Evolutionary conservation across 306 rosid species (phyloP).

Genomic region (Albizia julibrissin): DNA sequence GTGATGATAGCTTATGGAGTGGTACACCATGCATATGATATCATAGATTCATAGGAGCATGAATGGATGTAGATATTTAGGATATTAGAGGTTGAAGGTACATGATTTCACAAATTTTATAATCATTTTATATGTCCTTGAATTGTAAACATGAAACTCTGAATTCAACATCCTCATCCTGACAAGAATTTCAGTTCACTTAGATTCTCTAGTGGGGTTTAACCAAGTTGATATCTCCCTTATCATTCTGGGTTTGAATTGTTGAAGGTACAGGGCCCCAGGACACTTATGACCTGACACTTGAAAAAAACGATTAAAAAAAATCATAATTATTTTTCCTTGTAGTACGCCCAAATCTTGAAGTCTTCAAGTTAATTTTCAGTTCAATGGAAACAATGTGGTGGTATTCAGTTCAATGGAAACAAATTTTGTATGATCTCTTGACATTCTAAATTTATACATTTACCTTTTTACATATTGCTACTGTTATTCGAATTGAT

Average conservation of each 20-base stretch:
- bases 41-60: conserved; percentile 47
- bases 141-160: neutral
- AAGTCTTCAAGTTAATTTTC: neutral
- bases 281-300: neutral
- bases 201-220: neutral
- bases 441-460: too few species aligned
- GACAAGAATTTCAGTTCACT: neutral
- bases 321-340: neutral
- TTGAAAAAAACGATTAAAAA: neutral
- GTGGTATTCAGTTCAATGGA: too few species aligned
- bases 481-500: too few species aligned
- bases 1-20: conserved; percentile 71
- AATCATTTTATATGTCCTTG: neutral
- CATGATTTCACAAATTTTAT: neutral
- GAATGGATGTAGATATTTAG: conserved; percentile 23
- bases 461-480: too few species aligned
- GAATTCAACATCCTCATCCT: neutral
- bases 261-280: neutral
- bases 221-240: neutral
- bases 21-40: conserved; percentile 87
- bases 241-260: neutral
- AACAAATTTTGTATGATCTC: too few species aligned
- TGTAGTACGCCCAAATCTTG: neutral
- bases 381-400: neutral
- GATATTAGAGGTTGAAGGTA: conserved; percentile 34